Percentiles rank a stretch among this genome's conserved stretches.
These are phyloP conservation scores for Botryotinia calthae DNA, from an alignment of 2,329 filamentous ascomycete species.

Conservation along the genomic window DNA sequence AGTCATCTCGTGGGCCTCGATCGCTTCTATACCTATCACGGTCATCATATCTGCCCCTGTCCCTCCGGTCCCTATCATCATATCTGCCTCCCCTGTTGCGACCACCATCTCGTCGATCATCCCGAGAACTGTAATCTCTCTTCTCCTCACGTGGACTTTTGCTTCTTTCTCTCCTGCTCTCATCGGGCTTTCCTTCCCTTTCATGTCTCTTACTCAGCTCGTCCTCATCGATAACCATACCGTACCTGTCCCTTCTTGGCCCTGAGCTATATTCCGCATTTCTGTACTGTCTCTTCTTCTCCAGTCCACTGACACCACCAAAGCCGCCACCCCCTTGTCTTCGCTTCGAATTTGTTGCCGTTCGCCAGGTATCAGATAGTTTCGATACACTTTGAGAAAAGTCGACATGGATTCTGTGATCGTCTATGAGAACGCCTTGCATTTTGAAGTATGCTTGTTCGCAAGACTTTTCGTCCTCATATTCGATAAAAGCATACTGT, in stretches of 20 bases:
- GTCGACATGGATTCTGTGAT: conserved; percentile 96
- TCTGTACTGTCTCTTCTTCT: conserved; percentile 88
- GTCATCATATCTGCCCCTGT: conserved; percentile 29
- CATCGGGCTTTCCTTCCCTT: conserved; percentile 39
- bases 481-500: conserved; percentile 98
- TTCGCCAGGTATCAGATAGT: conserved; percentile 85
- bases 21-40: conserved; percentile 13
- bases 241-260: conserved; percentile 55
- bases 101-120: conserved; percentile 27
- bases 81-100: conserved; percentile 28
- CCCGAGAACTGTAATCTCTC: conserved; percentile 25
- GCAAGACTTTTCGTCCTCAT: conserved; percentile 86
- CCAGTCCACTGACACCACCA: conserved; percentile 82
- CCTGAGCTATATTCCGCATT: conserved; percentile 43
- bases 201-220: conserved; percentile 57
- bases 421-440: conserved; percentile 95
- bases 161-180: conserved; percentile 37
- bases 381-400: conserved; percentile 94
- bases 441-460: conserved; percentile 98
- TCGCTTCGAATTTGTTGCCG: conserved; percentile 79
- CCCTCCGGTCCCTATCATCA: conserved; percentile 28
- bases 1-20: conserved; percentile 11
- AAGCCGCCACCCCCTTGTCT: conserved; percentile 69
- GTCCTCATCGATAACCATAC: conserved; percentile 78
- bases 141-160: conserved; percentile 35